Percentiles rank a stretch among this genome's conserved stretches.
phyloP scores from a whole-genome alignment of 2,329 filamentous ascomycete genomes.

The Fusarium chuoi region DNA sequence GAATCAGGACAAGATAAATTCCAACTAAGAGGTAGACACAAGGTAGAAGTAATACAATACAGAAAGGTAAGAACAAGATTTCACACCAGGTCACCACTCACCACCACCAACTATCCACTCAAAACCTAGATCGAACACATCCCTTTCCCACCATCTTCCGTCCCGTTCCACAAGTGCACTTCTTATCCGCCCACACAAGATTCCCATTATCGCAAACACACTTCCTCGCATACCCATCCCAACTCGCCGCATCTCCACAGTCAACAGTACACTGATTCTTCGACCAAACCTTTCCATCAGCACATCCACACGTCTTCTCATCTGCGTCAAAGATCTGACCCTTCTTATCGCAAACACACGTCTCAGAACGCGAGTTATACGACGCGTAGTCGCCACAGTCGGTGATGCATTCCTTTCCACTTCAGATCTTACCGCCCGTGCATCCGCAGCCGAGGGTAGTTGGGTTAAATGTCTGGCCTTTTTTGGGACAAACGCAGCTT shows the following conservation, averaged over 20 bases:
- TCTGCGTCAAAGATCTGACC: background rate
- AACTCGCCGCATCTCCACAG: background rate
- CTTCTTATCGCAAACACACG: background rate
- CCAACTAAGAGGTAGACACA: fast-evolving
- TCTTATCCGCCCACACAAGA: background rate
- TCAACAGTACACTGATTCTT: background rate
- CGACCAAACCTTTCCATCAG: background rate
- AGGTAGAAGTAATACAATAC: background rate
- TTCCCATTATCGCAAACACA: background rate
- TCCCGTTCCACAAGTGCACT: background rate
- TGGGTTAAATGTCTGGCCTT: background rate
- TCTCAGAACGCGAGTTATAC: fast-evolving
- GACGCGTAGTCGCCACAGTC: background rate
- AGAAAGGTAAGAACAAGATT: background rate
- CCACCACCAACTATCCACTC: no score
- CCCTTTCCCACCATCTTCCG: background rate
- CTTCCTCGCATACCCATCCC: background rate
- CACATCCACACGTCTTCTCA: background rate
- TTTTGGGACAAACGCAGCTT: background rate
- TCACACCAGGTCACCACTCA: no score
- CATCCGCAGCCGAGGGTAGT: background rate
- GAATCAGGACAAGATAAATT: background rate
- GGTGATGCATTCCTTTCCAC: background rate
- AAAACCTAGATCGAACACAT: background rate
- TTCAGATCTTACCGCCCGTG: background rate